Evolutionary conservation across 352 stramenopile species (phyloP).

Genomic region (Phytophthora foliorum): DNA sequence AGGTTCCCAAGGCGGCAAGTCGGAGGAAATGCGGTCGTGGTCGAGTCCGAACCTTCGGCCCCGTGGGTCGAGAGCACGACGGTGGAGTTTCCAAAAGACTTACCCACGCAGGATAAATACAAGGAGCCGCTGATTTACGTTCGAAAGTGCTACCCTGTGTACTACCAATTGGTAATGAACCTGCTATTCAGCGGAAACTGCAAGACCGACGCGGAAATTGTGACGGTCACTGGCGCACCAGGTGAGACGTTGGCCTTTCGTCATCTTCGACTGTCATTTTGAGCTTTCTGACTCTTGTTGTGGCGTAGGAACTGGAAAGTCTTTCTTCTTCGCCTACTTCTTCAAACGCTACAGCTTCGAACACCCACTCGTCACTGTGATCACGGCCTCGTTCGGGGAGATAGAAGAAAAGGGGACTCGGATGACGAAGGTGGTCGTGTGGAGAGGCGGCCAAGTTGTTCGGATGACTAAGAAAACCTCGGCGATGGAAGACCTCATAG

Average conservation of each 20-base stretch:
- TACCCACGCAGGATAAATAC: not conserved
- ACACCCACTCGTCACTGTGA: not conserved
- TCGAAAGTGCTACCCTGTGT: not conserved
- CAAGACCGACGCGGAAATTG: not conserved
- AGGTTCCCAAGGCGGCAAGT: not conserved
- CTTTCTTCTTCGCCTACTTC: not conserved
- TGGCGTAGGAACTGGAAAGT: not conserved
- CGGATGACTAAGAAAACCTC: not conserved
- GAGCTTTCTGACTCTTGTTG: not conserved
- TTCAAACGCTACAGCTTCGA: not conserved
- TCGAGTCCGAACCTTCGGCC: not conserved
- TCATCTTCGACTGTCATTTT: not conserved
- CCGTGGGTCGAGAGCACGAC: too few relatives aligned
- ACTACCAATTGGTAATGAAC: not conserved
- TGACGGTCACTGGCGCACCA: not conserved
- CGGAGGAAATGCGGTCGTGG: not conserved
- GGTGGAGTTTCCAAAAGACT: not conserved
- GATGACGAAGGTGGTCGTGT: constrained; percentile 4
- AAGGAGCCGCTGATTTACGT: not conserved
- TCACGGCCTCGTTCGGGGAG: not conserved
- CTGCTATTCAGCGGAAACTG: not conserved
- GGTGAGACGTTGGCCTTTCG: not conserved
- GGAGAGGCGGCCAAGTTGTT: not conserved
- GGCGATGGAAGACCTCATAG: not conserved
- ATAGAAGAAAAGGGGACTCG: not conserved